These are phyloP conservation scores for Fusarium torreyae DNA, from an alignment of 2,329 filamentous ascomycete species.

Conservation along the genomic window DNA sequence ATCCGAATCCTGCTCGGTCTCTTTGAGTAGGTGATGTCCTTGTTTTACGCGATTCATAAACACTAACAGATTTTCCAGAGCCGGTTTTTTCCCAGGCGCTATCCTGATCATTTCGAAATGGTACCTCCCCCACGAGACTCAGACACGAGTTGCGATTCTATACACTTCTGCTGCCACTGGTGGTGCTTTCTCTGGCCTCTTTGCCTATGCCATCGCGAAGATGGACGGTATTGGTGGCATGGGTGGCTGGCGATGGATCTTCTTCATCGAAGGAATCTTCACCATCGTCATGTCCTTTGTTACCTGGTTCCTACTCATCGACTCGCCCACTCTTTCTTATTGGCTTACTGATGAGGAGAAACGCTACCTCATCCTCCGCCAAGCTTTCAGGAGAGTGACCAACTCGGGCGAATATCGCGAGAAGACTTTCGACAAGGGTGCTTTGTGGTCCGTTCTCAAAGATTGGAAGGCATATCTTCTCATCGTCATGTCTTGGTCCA, in stretches of 20 bases:
- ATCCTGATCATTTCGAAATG: conserved; percentile 51
- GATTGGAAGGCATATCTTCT: conserved; percentile 57
- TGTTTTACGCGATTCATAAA: rapidly evolving
- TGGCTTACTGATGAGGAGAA: conserved; percentile 45
- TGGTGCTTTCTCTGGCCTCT: conserved; percentile 46
- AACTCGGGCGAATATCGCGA: conserved; percentile 34
- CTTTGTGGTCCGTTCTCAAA: conserved; percentile 27
- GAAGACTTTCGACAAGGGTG: conserved; percentile 26
- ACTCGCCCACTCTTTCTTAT: conserved; percentile 33
- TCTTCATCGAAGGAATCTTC: conserved; percentile 47
- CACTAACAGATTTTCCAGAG: conserved; percentile 11
- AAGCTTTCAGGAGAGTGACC: conserved; percentile 30
- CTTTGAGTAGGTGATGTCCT: conserved; percentile 5
- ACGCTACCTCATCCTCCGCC: conserved; percentile 32
- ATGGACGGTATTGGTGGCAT: conserved; percentile 37
- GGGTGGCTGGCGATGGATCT: conserved; percentile 48
- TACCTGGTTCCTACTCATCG: conserved; percentile 64
- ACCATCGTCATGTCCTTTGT: conserved; percentile 57
- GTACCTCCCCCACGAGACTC: conserved; percentile 52
- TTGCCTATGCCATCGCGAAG: conserved; percentile 43
- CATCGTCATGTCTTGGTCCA: conserved; percentile 58
- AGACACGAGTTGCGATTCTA: conserved; percentile 50
- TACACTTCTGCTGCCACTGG: conserved; percentile 48
- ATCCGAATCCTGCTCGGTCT: conserved; percentile 35
- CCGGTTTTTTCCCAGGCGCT: conserved; percentile 53